Base-by-base conservation (phyloP, 441 rosid species). In the Francoa sonchifolia region DNA sequence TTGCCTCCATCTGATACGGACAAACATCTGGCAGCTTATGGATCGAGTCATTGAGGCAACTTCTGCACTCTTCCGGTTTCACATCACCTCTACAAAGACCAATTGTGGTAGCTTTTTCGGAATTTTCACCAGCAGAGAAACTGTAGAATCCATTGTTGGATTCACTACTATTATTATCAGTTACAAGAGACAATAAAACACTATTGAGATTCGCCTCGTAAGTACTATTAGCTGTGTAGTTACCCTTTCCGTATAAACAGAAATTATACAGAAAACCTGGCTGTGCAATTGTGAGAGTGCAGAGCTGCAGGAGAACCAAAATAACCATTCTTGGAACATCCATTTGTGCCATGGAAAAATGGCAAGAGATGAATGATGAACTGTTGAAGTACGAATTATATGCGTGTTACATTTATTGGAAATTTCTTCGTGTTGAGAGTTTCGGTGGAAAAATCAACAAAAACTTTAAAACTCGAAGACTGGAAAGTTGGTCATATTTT, bases 1-100 rank as follows among this genome's bases (percentile, higher is more conserved):
- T 3, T 1, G 73, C 80, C 22, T 66, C 62, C 39, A 63, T 83
- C 61, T 55, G 64, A 49, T 51, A 53, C 8, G 84, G 71, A 50
- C 82, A 82, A 9, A 15, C 22, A 6, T 44, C 21, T 14, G 38
- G 10, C 19, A 78, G 60, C 42, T 54, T 31, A 6, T 19, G 19
- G 6, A 57, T 47, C 1, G 82, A 62, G 41, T 44, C 14, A 3
- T 34, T 18, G 27, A 78, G 31, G 44, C 86, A 83, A 9, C 39
- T 23, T 13, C 39, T 48, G 33, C 89, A 82, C 5, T 25, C 55
- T 4, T 50, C 57, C 0, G 45, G 8, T 7, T 38, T 16, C 22
- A 57, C 35, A 37, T 81, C 83, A 4, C 83, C 83, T 46, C 79
- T 67, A 33, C 95, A 80, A 0, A 69, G 72, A 4, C 45, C 66